Evolutionary conservation across 2,329 filamentous ascomycete genomes (phyloP).

Genomic region (Alternaria brassicicola): DNA sequence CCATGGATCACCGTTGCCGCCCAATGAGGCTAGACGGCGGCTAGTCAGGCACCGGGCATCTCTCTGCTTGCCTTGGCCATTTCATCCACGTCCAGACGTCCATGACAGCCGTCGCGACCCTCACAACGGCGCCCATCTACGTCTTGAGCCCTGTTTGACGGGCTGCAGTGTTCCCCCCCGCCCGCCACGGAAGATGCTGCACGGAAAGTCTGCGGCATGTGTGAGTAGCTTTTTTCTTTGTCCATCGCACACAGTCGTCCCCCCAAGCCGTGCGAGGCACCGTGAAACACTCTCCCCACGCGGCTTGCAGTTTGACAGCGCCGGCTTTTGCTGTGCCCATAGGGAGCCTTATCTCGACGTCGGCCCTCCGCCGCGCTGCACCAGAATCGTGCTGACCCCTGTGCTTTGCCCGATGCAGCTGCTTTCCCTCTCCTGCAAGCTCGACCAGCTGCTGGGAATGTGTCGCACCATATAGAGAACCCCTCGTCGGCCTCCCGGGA

Average conservation of each 20-base stretch:
- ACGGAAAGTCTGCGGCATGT: slow-evolving; percentile 45
- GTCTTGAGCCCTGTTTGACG: slow-evolving; percentile 22
- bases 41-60: slow-evolving; percentile 27
- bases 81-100: slow-evolving; percentile 19
- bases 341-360: slow-evolving; percentile 30
- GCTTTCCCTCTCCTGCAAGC: slow-evolving; percentile 49
- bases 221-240: slow-evolving; percentile 35
- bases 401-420: slow-evolving; percentile 38
- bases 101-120: slow-evolving; percentile 10
- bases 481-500: slow-evolving; percentile 48
- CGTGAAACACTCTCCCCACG: slow-evolving; percentile 25
- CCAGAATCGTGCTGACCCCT: slow-evolving; percentile 39
- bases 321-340: slow-evolving; percentile 23
- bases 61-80: slow-evolving; percentile 13
- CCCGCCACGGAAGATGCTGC: slow-evolving; percentile 42
- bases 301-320: slow-evolving; percentile 20
- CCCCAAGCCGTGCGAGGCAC: slow-evolving; percentile 23
- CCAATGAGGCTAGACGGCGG: slow-evolving; percentile 30
- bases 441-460: slow-evolving; percentile 46
- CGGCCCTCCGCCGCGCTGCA: slow-evolving; percentile 20
- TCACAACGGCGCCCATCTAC: slow-evolving; percentile 10
- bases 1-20: slow-evolving; percentile 32
- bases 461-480: slow-evolving; percentile 47
- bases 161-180: slow-evolving; percentile 26
- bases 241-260: slow-evolving; percentile 6